Base-by-base conservation (phyloP, 1,284 basidiomycete species). In the Ceratobasidium sp. region DNA sequence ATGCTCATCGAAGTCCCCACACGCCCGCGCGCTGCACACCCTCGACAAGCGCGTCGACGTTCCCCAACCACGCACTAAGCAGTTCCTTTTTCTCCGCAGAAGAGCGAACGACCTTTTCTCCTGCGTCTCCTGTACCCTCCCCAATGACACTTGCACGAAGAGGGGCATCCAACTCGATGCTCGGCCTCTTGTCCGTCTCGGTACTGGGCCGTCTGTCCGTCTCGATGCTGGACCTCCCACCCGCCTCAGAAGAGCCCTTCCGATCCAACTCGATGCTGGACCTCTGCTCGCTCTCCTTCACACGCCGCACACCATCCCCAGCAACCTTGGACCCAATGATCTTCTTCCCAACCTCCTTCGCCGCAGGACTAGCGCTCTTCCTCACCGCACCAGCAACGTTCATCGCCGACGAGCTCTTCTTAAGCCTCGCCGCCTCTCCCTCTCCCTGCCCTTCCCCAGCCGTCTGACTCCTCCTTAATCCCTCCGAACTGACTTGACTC, bases 41-140 rank as follows among this genome's bases (percentile, higher is more conserved):
- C 77, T 93, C 91, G 3, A 96, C 92, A 9, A 95, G 85, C 58
- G 91, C 90, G 79, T 95, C 93, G 7, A 96, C 93, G 78, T 96
- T 96, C 0, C 93, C 94, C 59, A 96, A 80, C 88, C 94, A 90
- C 64, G 87, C 88, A 0, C 90, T 90, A 67, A 96, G 79, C 50
- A 93, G 81, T 79, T 89, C 87, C 81, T 92, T 95, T 84, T 96
- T 96, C 83, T 96, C 91, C 73, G 92, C 90, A 41, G 89, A 94
- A 28, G 89, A 91, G 76, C 87, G 85, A 72, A 83, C 81, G 59
- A 80, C 75, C 46, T 59, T 77, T 73, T 69, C 71, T 64, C 28
- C 57, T 14, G 30, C 28, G 18, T 16, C 54, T 13, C 23, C n/a
- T 35, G 16, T 28, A 16, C 16, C 54, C 16, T 55, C 54, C 23